These are phyloP conservation scores for Auricularia cornea DNA, from an alignment of 768 basidiomycete species.

Conservation along the genomic window DNA sequence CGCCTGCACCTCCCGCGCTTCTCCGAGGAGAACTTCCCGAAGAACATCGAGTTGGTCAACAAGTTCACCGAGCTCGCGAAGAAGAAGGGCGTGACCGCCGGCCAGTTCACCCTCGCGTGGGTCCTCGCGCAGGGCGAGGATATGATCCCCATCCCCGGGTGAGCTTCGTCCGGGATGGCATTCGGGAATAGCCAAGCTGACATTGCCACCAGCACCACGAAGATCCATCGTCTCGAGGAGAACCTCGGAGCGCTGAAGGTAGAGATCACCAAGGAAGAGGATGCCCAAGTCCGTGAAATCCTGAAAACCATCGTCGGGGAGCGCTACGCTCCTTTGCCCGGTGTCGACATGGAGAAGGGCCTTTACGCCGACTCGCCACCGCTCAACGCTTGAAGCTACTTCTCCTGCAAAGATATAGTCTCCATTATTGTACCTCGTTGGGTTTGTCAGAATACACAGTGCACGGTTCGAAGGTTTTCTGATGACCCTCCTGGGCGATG, in stretches of 20 bases:
- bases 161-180: too few relatives aligned
- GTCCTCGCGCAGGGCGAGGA: conserved; percentile 12
- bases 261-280: conserved; percentile 27
- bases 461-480: too few relatives aligned
- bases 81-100: conserved; percentile 8
- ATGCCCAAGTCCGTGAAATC: conserved; percentile 29
- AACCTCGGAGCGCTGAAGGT: conserved; percentile 32
- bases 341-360: background rate
- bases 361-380: background rate
- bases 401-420: too few relatives aligned
- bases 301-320: background rate
- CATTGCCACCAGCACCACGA: background rate
- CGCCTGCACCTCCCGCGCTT: conserved; percentile 3
- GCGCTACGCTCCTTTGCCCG: background rate
- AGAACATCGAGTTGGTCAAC: conserved; percentile 12
- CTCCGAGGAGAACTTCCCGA: conserved; percentile 9
- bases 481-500: too few relatives aligned
- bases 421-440: too few relatives aligned
- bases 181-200: too few relatives aligned
- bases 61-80: conserved; percentile 12
- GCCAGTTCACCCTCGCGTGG: conserved; percentile 17
- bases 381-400: too few relatives aligned
- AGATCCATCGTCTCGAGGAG: conserved; percentile 26
- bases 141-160: conserved; percentile 18
- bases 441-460: too few relatives aligned